Percentiles rank a stretch among this genome's conserved stretches.
Conservation (phyloP, 495 filamentous ascomycete genomes). For the Penicillium daleae region DNA sequence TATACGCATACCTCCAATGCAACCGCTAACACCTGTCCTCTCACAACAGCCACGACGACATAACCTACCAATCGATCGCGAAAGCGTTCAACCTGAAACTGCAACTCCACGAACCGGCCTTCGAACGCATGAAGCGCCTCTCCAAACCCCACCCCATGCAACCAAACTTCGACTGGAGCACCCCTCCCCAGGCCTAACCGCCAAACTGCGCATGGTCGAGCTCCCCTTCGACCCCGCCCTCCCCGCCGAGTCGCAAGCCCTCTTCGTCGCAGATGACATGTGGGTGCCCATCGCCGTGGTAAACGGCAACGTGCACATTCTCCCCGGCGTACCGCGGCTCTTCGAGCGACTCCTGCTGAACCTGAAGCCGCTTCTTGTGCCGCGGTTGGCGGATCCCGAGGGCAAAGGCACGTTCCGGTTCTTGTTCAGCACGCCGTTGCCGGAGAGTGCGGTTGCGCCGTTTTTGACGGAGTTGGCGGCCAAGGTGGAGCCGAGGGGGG, state of each 20-base stretch:
- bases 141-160: conserved; percentile 72
- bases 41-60: conserved; percentile 75
- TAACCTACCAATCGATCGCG: conserved; percentile 92
- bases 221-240: conserved; percentile 72
- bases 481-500: conserved; percentile 67
- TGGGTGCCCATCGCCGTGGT: conserved; percentile 91
- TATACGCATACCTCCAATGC: neutral
- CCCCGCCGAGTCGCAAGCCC: conserved; percentile 62
- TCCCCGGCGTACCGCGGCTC: conserved; percentile 85
- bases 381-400: conserved; percentile 73
- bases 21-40: neutral
- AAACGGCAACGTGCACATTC: conserved; percentile 90
- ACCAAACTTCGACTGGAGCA: conserved; percentile 83
- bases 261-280: conserved; percentile 78
- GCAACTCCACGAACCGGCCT: conserved; percentile 73
- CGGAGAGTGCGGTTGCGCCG: conserved; percentile 80
- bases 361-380: conserved; percentile 68
- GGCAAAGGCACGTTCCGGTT: conserved; percentile 78
- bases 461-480: conserved; percentile 80
- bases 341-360: conserved; percentile 80
- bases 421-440: conserved; percentile 81
- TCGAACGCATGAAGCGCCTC: conserved; percentile 79
- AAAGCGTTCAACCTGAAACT: conserved; percentile 82
- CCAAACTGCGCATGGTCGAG: conserved; percentile 86
- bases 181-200: conserved; percentile 75